A percentile compares a stretch with the other conserved stretches of the same genome.
Evolutionary conservation across 805 yeast genomes (phyloP).

Genomic region (Candida odintsovae): DNA sequence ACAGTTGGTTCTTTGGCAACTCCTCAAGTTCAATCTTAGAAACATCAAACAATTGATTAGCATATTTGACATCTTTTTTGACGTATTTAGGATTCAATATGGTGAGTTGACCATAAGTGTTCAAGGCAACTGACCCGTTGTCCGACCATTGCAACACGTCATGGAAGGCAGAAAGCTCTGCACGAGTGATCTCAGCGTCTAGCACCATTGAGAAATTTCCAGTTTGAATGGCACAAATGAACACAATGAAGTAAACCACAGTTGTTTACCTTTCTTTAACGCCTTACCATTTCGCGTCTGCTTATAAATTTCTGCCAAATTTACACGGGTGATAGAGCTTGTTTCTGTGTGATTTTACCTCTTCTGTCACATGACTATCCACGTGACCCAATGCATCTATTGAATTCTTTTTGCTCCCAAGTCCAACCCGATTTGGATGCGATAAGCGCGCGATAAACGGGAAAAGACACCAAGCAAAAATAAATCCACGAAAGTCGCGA

Average conservation of each 20-base stretch:
- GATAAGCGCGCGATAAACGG: not conserved
- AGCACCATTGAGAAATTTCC: not conserved
- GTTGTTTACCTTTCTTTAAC: not conserved
- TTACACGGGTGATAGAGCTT: too few relatives aligned
- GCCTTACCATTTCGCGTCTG: too few relatives aligned
- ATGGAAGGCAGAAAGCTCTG: constrained; percentile 9
- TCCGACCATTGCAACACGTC: constrained; percentile 19
- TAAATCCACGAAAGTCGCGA: too few relatives aligned
- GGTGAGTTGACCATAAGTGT: constrained; percentile 16
- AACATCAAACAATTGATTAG: constrained; percentile 13
- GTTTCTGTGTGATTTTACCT: too few relatives aligned
- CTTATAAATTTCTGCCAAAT: too few relatives aligned
- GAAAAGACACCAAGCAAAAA: too few relatives aligned
- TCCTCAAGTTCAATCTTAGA: constrained; percentile 10
- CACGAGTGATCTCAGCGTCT: constrained; percentile 12
- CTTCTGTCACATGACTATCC: too few relatives aligned
- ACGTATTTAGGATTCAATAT: constrained; percentile 18
- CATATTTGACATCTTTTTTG: constrained; percentile 5
- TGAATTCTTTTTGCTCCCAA: too few relatives aligned
- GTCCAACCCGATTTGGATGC: not conserved
- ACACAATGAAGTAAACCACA: too few relatives aligned
- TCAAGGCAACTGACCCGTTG: constrained; percentile 21
- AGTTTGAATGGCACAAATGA: not conserved
- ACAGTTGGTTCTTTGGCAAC: constrained; percentile 10
- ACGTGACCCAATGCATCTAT: too few relatives aligned